Evolutionary conservation across 441 rosid species (phyloP).

Genomic region (Bocquillonia castaneifolia): DNA sequence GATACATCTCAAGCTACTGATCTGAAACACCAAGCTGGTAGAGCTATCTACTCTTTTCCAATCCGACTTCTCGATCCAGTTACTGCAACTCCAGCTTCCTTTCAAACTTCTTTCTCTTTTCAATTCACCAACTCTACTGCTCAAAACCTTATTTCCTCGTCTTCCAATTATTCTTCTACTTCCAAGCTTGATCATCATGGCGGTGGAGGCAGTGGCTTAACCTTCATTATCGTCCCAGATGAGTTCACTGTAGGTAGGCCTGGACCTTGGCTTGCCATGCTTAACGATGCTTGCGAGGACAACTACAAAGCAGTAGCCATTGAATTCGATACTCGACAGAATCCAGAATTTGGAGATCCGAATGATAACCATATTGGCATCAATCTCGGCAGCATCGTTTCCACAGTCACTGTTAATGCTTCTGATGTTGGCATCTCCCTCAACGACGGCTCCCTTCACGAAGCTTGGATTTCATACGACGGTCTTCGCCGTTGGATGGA

Average conservation of each 20-base stretch:
- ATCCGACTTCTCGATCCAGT: constrained; percentile 39
- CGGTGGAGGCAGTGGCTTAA: constrained; percentile 41
- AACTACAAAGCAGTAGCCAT: constrained; percentile 39
- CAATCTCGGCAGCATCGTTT: constrained; percentile 45
- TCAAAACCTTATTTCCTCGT: not conserved
- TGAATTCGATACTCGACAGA: constrained; percentile 37
- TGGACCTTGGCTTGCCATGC: constrained; percentile 52
- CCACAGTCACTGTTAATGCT: constrained; percentile 30
- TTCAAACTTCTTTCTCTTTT: constrained; percentile 42
- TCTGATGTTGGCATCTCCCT: constrained; percentile 37
- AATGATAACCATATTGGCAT: constrained; percentile 52
- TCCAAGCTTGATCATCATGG: no score
- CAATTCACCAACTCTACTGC: constrained; percentile 30
- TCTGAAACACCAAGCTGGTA: constrained; percentile 42
- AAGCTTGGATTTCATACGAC: constrained; percentile 38
- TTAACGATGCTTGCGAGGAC: constrained; percentile 51
- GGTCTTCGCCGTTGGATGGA: constrained; percentile 39
- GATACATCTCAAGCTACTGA: constrained; percentile 29
- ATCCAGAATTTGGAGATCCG: constrained; percentile 46
- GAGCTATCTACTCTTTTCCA: constrained; percentile 46
- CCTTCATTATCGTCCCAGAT: constrained; percentile 46
- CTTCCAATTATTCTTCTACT: no score
- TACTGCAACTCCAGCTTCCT: constrained; percentile 37
- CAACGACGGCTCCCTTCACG: constrained; percentile 41
- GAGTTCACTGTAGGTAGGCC: constrained; percentile 53